Conservation (phyloP, 2,329 filamentous ascomycete genomes). For the Pseudogymnoascus sp. region DNA sequence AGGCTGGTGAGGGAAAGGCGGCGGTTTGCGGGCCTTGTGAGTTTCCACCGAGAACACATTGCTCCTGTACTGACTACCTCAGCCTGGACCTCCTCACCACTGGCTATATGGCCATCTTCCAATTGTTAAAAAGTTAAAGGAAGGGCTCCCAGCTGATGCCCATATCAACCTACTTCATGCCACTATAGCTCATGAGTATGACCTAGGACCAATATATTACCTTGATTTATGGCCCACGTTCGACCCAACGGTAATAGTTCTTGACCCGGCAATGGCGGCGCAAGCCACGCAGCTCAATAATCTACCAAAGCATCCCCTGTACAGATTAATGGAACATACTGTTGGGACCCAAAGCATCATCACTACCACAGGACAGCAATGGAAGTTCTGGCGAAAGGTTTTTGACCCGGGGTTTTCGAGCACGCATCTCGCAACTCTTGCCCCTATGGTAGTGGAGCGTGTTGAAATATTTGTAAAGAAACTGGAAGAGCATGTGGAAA, state of each 20-base stretch:
- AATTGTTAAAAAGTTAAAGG: neutral
- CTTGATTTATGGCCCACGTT: slow-evolving; percentile 18
- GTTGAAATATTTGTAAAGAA: slow-evolving; percentile 17
- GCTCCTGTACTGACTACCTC: neutral
- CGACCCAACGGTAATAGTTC: slow-evolving; percentile 14
- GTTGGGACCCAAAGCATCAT: neutral
- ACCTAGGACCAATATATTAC: slow-evolving; percentile 18
- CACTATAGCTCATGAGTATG: slow-evolving; percentile 14
- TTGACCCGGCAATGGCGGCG: slow-evolving; percentile 14
- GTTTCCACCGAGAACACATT: neutral
- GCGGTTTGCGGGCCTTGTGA: neutral
- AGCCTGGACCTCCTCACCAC: neutral
- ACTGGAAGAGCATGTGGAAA: slow-evolving; percentile 13
- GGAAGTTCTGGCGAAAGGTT: neutral
- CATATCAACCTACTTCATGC: neutral
- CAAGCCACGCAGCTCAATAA: slow-evolving; percentile 16
- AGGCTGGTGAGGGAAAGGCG: neutral
- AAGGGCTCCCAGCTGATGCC: neutral
- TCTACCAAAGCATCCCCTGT: slow-evolving; percentile 15
- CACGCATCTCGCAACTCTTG: neutral
- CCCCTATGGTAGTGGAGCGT: neutral
- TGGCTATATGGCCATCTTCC: neutral
- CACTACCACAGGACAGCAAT: neutral
- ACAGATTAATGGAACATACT: neutral
- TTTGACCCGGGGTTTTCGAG: neutral